Conservation (phyloP, 129 eudicot genomes). For the Flaveria sonorensis region DNA sequence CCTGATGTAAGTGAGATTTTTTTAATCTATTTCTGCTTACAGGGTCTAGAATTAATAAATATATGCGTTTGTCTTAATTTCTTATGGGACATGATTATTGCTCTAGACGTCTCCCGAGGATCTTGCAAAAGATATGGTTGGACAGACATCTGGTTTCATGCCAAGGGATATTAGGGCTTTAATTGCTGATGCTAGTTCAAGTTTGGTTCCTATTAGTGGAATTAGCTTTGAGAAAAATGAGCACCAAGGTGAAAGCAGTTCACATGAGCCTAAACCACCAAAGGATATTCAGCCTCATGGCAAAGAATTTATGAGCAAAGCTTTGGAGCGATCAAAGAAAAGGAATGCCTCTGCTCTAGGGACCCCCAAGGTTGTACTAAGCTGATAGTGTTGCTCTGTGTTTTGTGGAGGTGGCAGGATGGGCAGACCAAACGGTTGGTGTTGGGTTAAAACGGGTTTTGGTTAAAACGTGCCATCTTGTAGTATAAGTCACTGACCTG, state of each 20-base stretch:
- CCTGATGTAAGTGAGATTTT: conserved; percentile 54
- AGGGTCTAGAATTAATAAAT: neutral
- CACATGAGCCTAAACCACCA: conserved; percentile 31
- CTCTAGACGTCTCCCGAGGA: conserved; percentile 65
- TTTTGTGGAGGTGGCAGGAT: conserved; percentile 1
- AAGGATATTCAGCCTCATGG: conserved; percentile 32
- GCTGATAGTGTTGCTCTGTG: neutral
- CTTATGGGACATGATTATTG: conserved; percentile 17
- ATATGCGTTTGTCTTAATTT: neutral
- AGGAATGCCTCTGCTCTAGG: conserved; percentile 91
- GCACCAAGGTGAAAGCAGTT: conserved; percentile 34
- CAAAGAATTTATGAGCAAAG: conserved; percentile 69
- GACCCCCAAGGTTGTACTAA: conserved; percentile 74
- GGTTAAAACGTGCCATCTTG: neutral
- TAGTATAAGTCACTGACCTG: neutral
- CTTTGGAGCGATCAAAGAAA: conserved; percentile 81
- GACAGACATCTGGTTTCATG: conserved; percentile 91
- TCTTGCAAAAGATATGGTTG: conserved; percentile 76
- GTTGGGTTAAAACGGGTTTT: neutral
- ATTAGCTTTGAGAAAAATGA: conserved; percentile 36
- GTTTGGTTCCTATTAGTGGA: conserved; percentile 45
- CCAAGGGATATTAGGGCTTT: conserved; percentile 86
- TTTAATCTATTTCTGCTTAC: conserved; percentile 12
- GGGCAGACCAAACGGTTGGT: neutral
- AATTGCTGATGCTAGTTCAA: conserved; percentile 88